phyloP scores from a whole-genome alignment of 495 filamentous ascomycete species.

The Paragyromitra xinjiangensis region DNA sequence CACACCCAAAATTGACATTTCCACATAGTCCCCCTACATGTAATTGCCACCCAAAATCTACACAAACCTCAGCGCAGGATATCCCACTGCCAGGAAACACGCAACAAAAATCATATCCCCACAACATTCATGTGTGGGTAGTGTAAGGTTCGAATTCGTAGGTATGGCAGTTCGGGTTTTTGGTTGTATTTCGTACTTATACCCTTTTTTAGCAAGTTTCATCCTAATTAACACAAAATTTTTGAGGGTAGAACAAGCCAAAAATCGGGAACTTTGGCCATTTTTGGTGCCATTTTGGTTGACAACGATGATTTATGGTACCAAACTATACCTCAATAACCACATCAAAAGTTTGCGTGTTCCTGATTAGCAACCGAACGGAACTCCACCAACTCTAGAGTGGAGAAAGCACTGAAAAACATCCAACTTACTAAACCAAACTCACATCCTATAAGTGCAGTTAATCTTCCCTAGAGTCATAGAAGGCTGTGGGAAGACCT shows the following conservation, averaged over 20 bases:
- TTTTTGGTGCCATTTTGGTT: not conserved
- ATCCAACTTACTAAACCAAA: too few relatives aligned
- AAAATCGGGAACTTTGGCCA: too few relatives aligned
- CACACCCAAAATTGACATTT: too few relatives aligned
- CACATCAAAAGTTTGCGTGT: too few relatives aligned
- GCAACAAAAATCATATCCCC: not conserved
- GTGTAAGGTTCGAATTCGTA: not conserved
- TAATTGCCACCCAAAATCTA: not conserved
- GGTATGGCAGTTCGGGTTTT: not conserved
- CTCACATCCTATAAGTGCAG: too few relatives aligned
- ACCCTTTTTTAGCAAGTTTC: not conserved
- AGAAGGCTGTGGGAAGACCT: too few relatives aligned
- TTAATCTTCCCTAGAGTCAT: too few relatives aligned
- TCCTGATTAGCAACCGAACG: too few relatives aligned
- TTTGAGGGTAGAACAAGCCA: not conserved
- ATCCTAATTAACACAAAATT: not conserved
- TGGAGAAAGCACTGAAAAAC: too few relatives aligned
- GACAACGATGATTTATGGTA: not conserved
- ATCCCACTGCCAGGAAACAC: not conserved
- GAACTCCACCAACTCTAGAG: too few relatives aligned
- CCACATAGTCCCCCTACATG: too few relatives aligned
- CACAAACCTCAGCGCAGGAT: not conserved
- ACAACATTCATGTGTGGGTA: not conserved
- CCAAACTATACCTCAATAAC: too few relatives aligned
- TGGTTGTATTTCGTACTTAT: not conserved